Conservation (phyloP, 2,329 filamentous ascomycete species). For the Pseudogymnoascus sp. region DNA sequence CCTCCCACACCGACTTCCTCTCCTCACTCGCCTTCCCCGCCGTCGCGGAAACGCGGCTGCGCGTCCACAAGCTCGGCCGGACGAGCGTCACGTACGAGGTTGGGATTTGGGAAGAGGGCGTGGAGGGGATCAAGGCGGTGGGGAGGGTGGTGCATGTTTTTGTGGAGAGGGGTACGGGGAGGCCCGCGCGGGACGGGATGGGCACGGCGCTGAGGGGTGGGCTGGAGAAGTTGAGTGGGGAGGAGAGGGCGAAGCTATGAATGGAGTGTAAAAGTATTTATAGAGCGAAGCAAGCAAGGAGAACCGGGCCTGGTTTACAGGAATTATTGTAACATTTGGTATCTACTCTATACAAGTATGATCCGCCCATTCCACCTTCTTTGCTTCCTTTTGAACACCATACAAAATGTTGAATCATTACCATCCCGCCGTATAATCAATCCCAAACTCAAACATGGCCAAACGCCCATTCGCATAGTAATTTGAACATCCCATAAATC, state of each 20-base stretch:
- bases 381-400: not conserved
- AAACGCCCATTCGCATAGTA: not conserved
- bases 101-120: slow-evolving; percentile 70
- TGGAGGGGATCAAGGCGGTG: slow-evolving; percentile 70
- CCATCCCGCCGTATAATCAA: not conserved
- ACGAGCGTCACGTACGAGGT: slow-evolving; percentile 88
- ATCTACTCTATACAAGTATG: slow-evolving; percentile 7
- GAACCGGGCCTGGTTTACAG: not conserved
- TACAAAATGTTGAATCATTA: not conserved
- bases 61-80: slow-evolving; percentile 75
- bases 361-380: not conserved
- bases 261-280: not conserved
- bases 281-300: not conserved
- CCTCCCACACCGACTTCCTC: slow-evolving; percentile 80
- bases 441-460: not conserved
- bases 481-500: not conserved
- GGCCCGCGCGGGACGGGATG: slow-evolving; percentile 62
- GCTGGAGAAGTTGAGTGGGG: slow-evolving; percentile 46
- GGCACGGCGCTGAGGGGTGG: slow-evolving; percentile 48
- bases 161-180: slow-evolving; percentile 64
- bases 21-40: slow-evolving; percentile 74
- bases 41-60: slow-evolving; percentile 70
- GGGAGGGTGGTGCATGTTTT: slow-evolving; percentile 85
- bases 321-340: not conserved
- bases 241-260: slow-evolving; percentile 10